Conservation (phyloP, 768 basidiomycete species). For the Mycena rebaudengoi region DNA sequence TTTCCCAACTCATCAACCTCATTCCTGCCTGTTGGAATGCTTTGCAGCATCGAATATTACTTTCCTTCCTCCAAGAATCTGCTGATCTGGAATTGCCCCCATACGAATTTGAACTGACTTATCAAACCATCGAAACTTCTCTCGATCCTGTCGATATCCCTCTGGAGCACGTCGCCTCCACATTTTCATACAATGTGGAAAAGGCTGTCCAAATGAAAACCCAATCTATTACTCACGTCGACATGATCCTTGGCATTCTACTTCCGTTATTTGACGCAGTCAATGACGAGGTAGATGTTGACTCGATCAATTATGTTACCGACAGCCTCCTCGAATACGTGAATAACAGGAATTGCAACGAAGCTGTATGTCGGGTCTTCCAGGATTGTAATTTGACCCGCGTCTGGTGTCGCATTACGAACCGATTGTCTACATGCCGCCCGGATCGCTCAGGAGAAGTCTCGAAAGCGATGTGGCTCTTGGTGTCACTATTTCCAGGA, state of each 20-base stretch:
- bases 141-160: slow-evolving; percentile 15
- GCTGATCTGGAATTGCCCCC: slow-evolving; percentile 9
- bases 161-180: slow-evolving; percentile 1
- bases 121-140: slow-evolving; percentile 3
- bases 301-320: slow-evolving; percentile 6
- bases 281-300: not conserved
- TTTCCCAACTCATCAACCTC: slow-evolving; percentile 1
- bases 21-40: slow-evolving; percentile 17
- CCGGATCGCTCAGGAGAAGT: slow-evolving; percentile 9
- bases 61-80: slow-evolving; percentile 19
- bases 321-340: slow-evolving; percentile 22
- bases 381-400: slow-evolving; percentile 23
- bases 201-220: slow-evolving; percentile 5
- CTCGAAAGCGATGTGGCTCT: slow-evolving; percentile 21
- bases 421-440: slow-evolving; percentile 16
- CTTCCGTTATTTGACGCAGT: slow-evolving; percentile 24
- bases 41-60: slow-evolving; percentile 21
- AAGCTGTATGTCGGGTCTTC: slow-evolving; percentile 19
- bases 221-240: slow-evolving; percentile 14
- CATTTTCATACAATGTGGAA: slow-evolving; percentile 11
- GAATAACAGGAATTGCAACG: slow-evolving; percentile 15
- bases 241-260: slow-evolving; percentile 17
- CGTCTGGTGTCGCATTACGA: slow-evolving; percentile 14
- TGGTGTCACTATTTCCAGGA: slow-evolving; percentile 20
- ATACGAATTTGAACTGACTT: slow-evolving; percentile 23